Base-by-base conservation (phyloP, 768 basidiomycete genomes). In the Russula virescens region DNA sequence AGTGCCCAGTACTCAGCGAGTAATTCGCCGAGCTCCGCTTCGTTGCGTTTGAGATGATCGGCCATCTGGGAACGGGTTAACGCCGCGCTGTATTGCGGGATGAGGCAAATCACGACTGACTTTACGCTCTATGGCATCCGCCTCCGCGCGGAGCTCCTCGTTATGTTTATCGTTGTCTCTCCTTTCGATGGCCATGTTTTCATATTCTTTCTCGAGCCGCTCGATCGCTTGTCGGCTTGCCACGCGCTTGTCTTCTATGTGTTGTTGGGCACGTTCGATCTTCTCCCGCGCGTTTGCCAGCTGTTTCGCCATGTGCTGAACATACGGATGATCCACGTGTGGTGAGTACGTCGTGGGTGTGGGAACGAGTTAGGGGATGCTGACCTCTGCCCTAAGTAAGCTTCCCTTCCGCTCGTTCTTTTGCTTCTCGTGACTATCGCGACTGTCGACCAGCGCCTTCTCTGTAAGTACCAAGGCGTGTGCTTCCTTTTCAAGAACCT, bases 1-100 rank as follows among this genome's bases (percentile, higher is more conserved):
- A 93, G 76, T 60, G 80, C 84, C 86, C 88, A 91, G 72, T 96
- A 94, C 71, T 93, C 92, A 10, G 82, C 76, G 45, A 97, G 78
- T 21, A 97, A 77, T 60, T 89, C 86, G 66, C 86, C 86, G n/a
- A 95, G 76, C 71, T 94, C 91, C 8, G 73, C 75, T 73, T 94
- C 90, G 67, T 85, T 91, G 62, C 78, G 78, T 70, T 82, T 85
- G 58, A 91, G 74, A 68, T 91, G 89, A 51, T 90, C 87, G 2
- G 81, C 76, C 80, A 88, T 92, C 90, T 93, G 46, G 10, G 13
- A 55, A 26, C 0, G n/a, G 21, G 35, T 45, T 9, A 26, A 38
- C 4, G 8, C 52, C 43, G 61, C 38, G 45, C 19, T 28, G 40
- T 3, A 1, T 31, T 9, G 26, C 26, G 42, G 28, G 10, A 18